Percentiles rank a stretch among this genome's conserved stretches.
Evolutionary conservation across 2,329 filamentous ascomycete genomes (phyloP).

Genomic region (Lasiodiplodia gonubiensis): DNA sequence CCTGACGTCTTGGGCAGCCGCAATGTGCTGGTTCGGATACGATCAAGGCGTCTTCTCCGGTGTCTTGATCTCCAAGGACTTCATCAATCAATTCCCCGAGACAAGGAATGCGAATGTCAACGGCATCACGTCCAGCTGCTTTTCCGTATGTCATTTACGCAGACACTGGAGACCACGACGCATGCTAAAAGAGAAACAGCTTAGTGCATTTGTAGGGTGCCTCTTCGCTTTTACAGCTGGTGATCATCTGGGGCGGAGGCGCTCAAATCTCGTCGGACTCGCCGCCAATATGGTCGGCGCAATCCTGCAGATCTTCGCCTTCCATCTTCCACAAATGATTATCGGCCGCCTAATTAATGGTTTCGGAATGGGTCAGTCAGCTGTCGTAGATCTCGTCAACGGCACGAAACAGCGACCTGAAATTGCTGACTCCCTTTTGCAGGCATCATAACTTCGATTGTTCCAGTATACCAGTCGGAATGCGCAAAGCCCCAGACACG

Average conservation of each 20-base stretch:
- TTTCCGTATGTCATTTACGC: conserved; percentile 31
- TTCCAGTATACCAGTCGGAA: conserved; percentile 24
- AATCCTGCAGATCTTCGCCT: conserved; percentile 33
- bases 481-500: conserved; percentile 6
- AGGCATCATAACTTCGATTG: conserved; percentile 14
- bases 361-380: conserved; percentile 31
- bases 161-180: background rate
- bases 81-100: conserved; percentile 35
- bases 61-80: conserved; percentile 33
- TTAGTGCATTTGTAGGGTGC: conserved; percentile 12
- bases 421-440: background rate
- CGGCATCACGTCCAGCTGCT: conserved; percentile 36
- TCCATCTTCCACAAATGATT: conserved; percentile 30
- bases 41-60: conserved; percentile 32
- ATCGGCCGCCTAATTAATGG: conserved; percentile 32
- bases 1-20: background rate
- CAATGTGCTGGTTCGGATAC: conserved; percentile 31
- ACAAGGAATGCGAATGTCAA: conserved; percentile 34
- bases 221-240: conserved; percentile 25
- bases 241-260: conserved; percentile 34
- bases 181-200: background rate
- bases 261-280: conserved; percentile 33
- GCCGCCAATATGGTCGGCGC: conserved; percentile 32
- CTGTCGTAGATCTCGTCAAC: background rate
- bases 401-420: background rate